Evolutionary conservation across 208 protist genomes (phyloP).

Genomic region (Wallacemonas rigidus): DNA sequence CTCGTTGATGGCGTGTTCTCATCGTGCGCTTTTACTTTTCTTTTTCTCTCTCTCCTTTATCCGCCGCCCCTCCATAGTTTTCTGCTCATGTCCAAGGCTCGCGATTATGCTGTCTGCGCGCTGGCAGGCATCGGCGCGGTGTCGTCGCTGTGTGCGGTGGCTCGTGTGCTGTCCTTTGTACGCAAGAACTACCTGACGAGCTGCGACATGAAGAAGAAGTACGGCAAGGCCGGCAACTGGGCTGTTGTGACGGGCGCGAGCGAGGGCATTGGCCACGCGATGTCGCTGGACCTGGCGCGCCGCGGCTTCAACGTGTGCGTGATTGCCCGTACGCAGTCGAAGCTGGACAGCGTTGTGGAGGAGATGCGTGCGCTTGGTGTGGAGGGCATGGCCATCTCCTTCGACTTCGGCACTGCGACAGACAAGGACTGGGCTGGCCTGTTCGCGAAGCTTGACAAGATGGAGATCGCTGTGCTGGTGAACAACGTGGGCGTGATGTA

Average conservation of each 20-base stretch:
- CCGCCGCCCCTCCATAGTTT: constrained; percentile 6
- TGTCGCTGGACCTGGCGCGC: constrained; percentile 87
- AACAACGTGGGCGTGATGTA: constrained; percentile 96
- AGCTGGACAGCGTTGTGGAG: constrained; percentile 76
- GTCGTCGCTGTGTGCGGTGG: constrained; percentile 16
- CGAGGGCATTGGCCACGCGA: constrained; percentile 94
- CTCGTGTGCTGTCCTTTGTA: constrained; percentile 50
- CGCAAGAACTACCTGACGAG: constrained; percentile 55
- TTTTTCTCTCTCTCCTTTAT: neutral
- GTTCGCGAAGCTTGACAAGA: constrained; percentile 45
- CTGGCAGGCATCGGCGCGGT: constrained; percentile 2
- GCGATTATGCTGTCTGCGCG: constrained; percentile 5
- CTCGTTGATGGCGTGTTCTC: too few relatives aligned
- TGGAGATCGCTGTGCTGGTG: constrained; percentile 74
- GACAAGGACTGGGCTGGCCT: constrained; percentile 60
- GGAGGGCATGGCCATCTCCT: constrained; percentile 73
- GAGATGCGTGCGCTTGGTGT: constrained; percentile 73
- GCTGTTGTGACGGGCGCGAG: constrained; percentile 94
- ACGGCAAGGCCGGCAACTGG: constrained; percentile 79
- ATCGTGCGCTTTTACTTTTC: neutral
- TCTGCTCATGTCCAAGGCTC: constrained; percentile 13
- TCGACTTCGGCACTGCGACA: constrained; percentile 80
- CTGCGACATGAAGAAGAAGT: constrained; percentile 66
- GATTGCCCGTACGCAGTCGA: constrained; percentile 85
- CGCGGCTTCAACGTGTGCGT: constrained; percentile 93